A percentile compares a stretch with the other conserved stretches of the same genome.
Conservation (phyloP, 2,329 filamentous ascomycete genomes). For the Colletotrichum sp. region DNA sequence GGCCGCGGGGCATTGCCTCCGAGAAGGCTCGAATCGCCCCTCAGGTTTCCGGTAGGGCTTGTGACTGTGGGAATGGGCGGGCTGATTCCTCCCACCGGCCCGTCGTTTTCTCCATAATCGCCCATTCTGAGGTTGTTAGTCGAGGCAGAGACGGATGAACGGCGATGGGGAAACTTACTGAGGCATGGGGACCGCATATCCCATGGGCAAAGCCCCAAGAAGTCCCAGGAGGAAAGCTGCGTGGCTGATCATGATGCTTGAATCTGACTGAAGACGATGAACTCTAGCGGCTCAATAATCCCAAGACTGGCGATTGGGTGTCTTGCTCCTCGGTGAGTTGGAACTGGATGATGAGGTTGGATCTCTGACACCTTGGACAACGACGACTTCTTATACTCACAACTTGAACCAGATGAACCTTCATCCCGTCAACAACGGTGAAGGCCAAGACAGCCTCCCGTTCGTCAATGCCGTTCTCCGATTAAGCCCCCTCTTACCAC, state of each 20-base stretch:
- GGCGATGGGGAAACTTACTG: background rate
- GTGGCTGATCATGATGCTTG: background rate
- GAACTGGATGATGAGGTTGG: background rate
- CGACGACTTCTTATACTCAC: background rate
- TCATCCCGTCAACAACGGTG: background rate
- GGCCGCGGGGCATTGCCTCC: constrained; percentile 44
- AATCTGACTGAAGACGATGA: background rate
- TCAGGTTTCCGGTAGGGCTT: constrained; percentile 41
- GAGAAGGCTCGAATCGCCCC: constrained; percentile 41
- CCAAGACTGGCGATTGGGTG: background rate
- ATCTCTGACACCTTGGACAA: background rate
- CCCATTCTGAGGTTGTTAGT: constrained; percentile 33
- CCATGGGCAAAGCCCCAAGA: background rate
- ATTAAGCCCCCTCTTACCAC: background rate
- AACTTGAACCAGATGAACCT: background rate
- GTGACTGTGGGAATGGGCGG: constrained; percentile 42
- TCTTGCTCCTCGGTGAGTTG: background rate
- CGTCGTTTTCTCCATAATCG: constrained; percentile 45
- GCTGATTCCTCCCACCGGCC: constrained; percentile 44
- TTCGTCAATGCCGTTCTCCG: background rate
- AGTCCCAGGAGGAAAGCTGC: background rate
- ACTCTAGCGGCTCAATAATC: background rate
- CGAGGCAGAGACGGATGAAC: too few species aligned
- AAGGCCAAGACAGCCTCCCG: background rate
- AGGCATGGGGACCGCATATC: background rate